phyloP scores from a whole-genome alignment of 257 asterid genomes.

The Perilla frutescens region DNA sequence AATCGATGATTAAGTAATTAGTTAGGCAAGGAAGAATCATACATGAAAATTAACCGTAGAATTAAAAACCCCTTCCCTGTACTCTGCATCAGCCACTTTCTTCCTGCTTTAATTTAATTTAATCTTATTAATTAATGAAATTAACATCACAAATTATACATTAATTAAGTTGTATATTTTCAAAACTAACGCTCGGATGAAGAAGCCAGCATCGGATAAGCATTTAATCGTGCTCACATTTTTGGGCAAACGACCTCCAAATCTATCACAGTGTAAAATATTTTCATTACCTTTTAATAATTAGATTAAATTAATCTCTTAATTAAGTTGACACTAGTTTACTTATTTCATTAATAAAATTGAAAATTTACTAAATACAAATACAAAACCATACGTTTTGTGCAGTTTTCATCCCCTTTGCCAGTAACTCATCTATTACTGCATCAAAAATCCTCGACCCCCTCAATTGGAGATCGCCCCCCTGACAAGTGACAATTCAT shows the following conservation, averaged over 20 bases:
- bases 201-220: conserved; percentile 54
- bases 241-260: conserved; percentile 35
- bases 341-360: no score
- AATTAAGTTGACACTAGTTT: no score
- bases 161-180: no score
- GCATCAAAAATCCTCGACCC: conserved; percentile 50
- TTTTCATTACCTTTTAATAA: no score
- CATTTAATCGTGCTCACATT: conserved; percentile 41
- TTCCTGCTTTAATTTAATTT: conserved; percentile 24
- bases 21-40: neutral
- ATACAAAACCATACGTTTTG: conserved; percentile 39
- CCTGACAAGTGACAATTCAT: no score
- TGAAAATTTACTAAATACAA: no score
- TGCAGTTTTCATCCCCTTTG: conserved; percentile 41
- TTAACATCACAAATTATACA: no score
- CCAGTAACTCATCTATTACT: conserved; percentile 35
- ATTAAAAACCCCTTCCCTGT: neutral
- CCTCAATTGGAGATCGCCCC: conserved; percentile 32
- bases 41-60: conserved; percentile 34
- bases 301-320: no score
- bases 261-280: conserved; percentile 54
- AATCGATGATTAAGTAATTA: no score
- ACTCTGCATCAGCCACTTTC: conserved; percentile 4
- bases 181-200: conserved; percentile 43
- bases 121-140: no score